These are phyloP conservation scores for Pleochaeta shiraiana DNA, from an alignment of 2,329 filamentous ascomycete genomes.

Conservation along the genomic window DNA sequence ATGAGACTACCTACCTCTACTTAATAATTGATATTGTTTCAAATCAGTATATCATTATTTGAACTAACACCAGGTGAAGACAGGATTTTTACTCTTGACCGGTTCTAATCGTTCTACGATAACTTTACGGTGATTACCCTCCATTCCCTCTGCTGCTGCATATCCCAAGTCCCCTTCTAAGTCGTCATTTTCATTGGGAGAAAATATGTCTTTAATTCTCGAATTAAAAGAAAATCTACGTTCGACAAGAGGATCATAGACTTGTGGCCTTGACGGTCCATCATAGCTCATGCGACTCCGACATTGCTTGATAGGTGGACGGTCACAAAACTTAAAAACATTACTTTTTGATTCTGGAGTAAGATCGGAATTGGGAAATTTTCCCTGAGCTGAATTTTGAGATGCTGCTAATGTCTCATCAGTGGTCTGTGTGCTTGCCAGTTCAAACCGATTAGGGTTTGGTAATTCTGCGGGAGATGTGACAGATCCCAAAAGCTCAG, in stretches of 20 bases:
- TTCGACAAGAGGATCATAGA: slow-evolving; percentile 8
- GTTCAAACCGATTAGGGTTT: slow-evolving; percentile 54
- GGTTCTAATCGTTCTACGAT: slow-evolving; percentile 93
- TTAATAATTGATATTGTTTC: too few species aligned
- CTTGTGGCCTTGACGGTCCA: slow-evolving; percentile 14
- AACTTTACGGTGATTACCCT: slow-evolving; percentile 75
- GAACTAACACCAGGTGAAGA: slow-evolving; percentile 96
- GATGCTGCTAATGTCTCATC: slow-evolving; percentile 12
- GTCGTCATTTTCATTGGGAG: slow-evolving; percentile 45
- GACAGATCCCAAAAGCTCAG: slow-evolving; percentile 39
- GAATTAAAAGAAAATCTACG: slow-evolving; percentile 22
- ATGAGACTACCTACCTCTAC: too few species aligned
- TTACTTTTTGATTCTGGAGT: slow-evolving; percentile 10
- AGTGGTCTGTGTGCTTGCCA: slow-evolving; percentile 24
- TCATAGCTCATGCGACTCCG: slow-evolving; percentile 18
- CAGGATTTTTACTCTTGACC: slow-evolving; percentile 84
- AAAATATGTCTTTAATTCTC: slow-evolving; percentile 16
- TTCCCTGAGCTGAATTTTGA: slow-evolving; percentile 9
- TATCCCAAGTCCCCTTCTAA: slow-evolving; percentile 87
- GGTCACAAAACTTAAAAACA: slow-evolving; percentile 14
- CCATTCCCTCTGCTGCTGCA: slow-evolving; percentile 82
- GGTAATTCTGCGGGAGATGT: slow-evolving; percentile 43
- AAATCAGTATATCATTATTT: too few species aligned
- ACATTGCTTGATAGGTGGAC: slow-evolving; percentile 12
- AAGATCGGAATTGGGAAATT: slow-evolving; percentile 7